A percentile compares a stretch with the other conserved stretches of the same genome.
Conservation (phyloP, 2,329 filamentous ascomycete genomes). For the Fusarium hostae region DNA sequence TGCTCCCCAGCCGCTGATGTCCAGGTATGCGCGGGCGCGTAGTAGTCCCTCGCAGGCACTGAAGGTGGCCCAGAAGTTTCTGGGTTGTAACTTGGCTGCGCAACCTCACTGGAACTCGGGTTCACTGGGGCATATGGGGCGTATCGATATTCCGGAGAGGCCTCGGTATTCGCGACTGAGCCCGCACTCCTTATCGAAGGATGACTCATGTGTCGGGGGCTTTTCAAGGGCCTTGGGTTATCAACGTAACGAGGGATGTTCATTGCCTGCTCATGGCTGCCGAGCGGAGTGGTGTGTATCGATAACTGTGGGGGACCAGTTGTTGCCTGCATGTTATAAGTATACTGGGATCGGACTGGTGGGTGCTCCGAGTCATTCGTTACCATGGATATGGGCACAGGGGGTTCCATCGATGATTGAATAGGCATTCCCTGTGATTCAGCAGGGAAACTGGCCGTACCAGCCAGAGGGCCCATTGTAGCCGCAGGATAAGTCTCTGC, state of each 20-base stretch:
- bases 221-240: slow-evolving; percentile 66
- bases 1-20: slow-evolving; percentile 62
- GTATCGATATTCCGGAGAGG: slow-evolving; percentile 67
- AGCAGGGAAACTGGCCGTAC: slow-evolving; percentile 58
- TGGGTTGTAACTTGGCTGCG: slow-evolving; percentile 46
- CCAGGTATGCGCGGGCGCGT: slow-evolving; percentile 63
- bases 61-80: slow-evolving; percentile 46
- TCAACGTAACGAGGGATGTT: slow-evolving; percentile 69
- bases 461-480: slow-evolving; percentile 62
- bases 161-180: slow-evolving; percentile 61
- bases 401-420: slow-evolving; percentile 62
- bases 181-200: slow-evolving; percentile 63
- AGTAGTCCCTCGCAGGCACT: slow-evolving; percentile 61
- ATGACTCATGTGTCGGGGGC: slow-evolving; percentile 64
- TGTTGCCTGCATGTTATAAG: slow-evolving; percentile 64
- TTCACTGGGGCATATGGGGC: slow-evolving; percentile 54
- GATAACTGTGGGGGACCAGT: slow-evolving; percentile 63
- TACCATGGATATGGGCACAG: slow-evolving; percentile 63
- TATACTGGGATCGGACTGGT: slow-evolving; percentile 64
- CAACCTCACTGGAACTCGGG: slow-evolving; percentile 47
- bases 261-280: slow-evolving; percentile 57
- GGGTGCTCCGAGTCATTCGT: slow-evolving; percentile 60
- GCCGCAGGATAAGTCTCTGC: slow-evolving; percentile 62
- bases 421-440: slow-evolving; percentile 66
- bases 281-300: slow-evolving; percentile 50